phyloP scores from a whole-genome alignment of 352 stramenopile genomes.

The Pythium sp. region DNA sequence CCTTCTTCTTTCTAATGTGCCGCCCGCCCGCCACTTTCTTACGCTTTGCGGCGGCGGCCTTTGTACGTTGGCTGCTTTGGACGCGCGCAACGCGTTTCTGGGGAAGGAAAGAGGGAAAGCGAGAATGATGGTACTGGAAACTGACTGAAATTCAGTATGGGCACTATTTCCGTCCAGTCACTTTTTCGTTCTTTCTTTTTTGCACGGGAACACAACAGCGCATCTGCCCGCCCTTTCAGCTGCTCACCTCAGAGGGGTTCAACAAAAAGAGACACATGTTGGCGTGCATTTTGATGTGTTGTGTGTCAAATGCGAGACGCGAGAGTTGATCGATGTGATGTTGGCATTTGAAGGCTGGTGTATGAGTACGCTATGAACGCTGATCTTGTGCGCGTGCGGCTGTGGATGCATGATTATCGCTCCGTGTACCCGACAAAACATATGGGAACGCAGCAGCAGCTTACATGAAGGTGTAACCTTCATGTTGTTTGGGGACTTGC shows the following conservation, averaged over 20 bases:
- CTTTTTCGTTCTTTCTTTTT: constrained; percentile 13
- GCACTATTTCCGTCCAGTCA: constrained; percentile 12
- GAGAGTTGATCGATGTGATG: not conserved
- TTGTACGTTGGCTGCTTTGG: not conserved
- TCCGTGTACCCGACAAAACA: not conserved
- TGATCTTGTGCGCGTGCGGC: not conserved
- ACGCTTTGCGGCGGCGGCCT: not conserved
- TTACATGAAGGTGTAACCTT: too few species aligned
- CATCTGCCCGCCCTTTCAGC: not conserved
- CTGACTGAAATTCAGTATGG: constrained; percentile 6
- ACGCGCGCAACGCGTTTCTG: constrained; percentile 6
- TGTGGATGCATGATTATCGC: not conserved
- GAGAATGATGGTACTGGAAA: not conserved
- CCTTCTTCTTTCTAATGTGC: not conserved
- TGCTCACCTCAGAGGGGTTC: not conserved
- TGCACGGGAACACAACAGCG: not conserved
- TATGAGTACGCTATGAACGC: not conserved
- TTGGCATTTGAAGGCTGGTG: not conserved
- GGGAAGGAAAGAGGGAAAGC: constrained; percentile 1
- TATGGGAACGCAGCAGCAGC: not conserved
- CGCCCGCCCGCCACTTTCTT: not conserved
- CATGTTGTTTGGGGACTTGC: not conserved
- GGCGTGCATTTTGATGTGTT: not conserved
- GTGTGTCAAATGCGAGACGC: too few species aligned
- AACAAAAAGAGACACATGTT: constrained; percentile 1